Evolutionary conservation across 2,329 filamentous ascomycete species (phyloP).

Genomic region (Fusarium nisikadoi): DNA sequence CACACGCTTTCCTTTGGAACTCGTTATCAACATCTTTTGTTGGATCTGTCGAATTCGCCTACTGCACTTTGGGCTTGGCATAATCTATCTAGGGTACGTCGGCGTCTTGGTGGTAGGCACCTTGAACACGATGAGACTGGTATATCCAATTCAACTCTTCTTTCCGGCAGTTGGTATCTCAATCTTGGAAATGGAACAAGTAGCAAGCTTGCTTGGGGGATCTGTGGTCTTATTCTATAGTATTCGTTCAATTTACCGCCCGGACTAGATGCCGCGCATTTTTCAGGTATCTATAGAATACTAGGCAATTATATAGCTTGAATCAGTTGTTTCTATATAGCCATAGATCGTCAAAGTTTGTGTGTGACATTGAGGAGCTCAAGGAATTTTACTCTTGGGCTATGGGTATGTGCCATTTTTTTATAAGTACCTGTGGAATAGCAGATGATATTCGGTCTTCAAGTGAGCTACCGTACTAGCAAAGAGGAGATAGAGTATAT

Average conservation of each 20-base stretch:
- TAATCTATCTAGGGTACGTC: neutral
- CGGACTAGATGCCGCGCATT: rapidly evolving
- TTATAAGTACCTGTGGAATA: too few relatives aligned
- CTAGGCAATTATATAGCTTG: too few relatives aligned
- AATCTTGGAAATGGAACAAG: neutral
- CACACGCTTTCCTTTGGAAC: rapidly evolving
- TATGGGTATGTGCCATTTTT: too few relatives aligned
- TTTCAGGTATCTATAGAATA: rapidly evolving
- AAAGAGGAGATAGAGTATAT: too few relatives aligned
- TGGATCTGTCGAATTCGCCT: neutral
- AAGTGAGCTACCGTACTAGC: too few relatives aligned
- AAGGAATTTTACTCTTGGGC: too few relatives aligned
- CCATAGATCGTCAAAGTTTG: too few relatives aligned
- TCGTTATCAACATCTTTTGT: rapidly evolving
- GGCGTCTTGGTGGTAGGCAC: neutral
- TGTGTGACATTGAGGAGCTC: too few relatives aligned
- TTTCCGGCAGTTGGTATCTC: neutral
- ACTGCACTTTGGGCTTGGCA: neutral
- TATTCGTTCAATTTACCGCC: neutral
- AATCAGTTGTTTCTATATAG: too few relatives aligned
- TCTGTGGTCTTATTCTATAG: neutral
- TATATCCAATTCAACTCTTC: neutral
- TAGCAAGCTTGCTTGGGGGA: neutral
- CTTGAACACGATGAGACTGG: rapidly evolving
- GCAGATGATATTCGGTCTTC: too few relatives aligned